A percentile compares a stretch with the other conserved stretches of the same genome.
Conservation (phyloP, 2,329 filamentous ascomycete genomes). For the Diaporthe sp. region DNA sequence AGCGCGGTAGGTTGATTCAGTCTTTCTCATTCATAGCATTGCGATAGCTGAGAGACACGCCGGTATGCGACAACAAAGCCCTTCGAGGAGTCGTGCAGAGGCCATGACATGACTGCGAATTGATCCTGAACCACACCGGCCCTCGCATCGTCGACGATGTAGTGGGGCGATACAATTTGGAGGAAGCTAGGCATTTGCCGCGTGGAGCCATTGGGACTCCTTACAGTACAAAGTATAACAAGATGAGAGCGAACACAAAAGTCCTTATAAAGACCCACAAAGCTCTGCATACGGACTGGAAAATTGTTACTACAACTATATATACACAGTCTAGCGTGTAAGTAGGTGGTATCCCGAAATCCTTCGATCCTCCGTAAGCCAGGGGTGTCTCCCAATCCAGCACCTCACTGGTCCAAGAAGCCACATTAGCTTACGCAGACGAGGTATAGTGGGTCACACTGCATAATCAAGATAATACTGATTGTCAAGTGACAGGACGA, state of each 20-base stretch:
- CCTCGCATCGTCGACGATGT: neutral
- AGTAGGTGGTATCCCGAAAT: constrained; percentile 18
- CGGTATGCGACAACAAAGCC: too few species aligned
- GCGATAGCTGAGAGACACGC: too few species aligned
- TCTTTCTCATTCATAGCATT: too few species aligned
- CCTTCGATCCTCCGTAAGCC: constrained; percentile 13
- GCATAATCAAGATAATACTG: constrained; percentile 20
- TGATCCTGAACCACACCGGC: neutral
- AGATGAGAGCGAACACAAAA: neutral
- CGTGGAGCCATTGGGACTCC: neutral
- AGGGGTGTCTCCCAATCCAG: neutral
- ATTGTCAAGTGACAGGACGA: constrained; percentile 17
- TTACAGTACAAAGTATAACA: neutral
- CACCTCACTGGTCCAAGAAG: neutral
- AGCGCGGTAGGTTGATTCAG: too few species aligned
- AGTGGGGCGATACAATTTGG: neutral
- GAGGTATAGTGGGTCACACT: constrained; percentile 1
- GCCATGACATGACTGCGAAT: neutral
- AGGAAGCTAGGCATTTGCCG: neutral
- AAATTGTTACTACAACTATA: neutral
- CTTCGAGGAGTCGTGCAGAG: too few species aligned
- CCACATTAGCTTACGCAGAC: neutral
- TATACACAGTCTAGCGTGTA: neutral
- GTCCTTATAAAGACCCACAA: constrained; percentile 3
- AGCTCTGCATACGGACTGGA: neutral